Evolutionary conservation across 1,284 basidiomycete species (phyloP).

Genomic region (Moesziomyces aphidis): DNA sequence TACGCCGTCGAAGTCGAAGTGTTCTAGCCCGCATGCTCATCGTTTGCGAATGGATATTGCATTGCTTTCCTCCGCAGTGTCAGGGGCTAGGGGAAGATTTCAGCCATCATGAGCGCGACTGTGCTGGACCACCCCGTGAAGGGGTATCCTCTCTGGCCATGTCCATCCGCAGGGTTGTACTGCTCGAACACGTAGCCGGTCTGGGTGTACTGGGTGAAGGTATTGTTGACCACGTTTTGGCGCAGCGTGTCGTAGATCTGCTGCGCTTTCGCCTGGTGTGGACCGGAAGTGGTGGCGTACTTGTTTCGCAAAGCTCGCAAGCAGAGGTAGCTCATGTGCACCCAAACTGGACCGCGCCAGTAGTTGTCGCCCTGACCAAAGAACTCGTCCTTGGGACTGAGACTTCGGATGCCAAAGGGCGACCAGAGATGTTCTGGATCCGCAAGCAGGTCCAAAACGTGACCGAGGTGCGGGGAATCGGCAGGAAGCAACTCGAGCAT

Average conservation of each 20-base stretch:
- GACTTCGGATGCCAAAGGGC: constrained; percentile 84
- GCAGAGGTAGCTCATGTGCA: constrained; percentile 93
- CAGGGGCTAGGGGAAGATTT: constrained; percentile 48
- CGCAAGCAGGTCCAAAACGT: constrained; percentile 81
- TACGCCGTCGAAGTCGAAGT: constrained; percentile 56
- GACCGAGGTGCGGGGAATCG: constrained; percentile 80
- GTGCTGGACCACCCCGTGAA: constrained; percentile 65
- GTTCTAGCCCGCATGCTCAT: constrained; percentile 19
- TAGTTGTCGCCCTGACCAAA: constrained; percentile 94
- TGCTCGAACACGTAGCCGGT: constrained; percentile 98
- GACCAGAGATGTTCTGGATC: constrained; percentile 91
- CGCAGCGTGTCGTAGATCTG: constrained; percentile 83
- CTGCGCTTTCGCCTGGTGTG: constrained; percentile 78
- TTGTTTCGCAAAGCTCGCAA: constrained; percentile 82
- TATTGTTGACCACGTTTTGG: constrained; percentile 84
- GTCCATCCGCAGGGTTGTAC: constrained; percentile 84
- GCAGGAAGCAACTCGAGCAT: constrained; percentile 76
- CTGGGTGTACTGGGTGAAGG: constrained; percentile 87
- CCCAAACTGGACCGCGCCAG: constrained; percentile 95
- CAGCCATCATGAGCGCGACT: constrained; percentile 65
- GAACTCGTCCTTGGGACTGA: constrained; percentile 83
- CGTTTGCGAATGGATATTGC: not conserved
- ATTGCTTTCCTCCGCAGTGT: not conserved
- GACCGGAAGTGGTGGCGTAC: constrained; percentile 82
- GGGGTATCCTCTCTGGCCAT: constrained; percentile 79